Base-by-base conservation (phyloP, 2,329 filamentous ascomycete genomes). In the Fusarium nelsonii region DNA sequence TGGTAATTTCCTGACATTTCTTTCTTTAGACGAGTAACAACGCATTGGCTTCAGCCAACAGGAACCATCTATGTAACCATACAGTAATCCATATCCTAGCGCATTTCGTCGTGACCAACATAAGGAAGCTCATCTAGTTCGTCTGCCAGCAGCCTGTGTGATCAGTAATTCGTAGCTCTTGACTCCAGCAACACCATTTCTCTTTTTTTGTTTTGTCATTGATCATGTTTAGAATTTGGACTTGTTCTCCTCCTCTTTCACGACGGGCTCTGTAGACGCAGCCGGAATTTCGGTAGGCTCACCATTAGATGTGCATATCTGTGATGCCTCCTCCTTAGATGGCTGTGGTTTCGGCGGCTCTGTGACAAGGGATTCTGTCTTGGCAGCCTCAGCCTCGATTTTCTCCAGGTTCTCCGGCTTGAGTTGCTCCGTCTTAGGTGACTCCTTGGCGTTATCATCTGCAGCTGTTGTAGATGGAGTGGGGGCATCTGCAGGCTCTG, bases 81-180 rank as follows among this genome's bases (percentile, higher is more conserved):
- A 51, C 45, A 45, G 52, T 45, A 58, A 23, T 23, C 45, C 40
- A 30, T 36, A n/a, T 2, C 23, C 23, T 39, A 40, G 36, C 30
- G 39, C 52, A 53, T 69, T 49, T 62, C 50, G 36, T 65, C 65
- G 56, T 68, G 26, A 51, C 48, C 48, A 51, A 70, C 58, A 70
- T 64, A 61, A n/a, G 28, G 68, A 68, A 64, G 26, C 54, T 70
- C 63, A 60, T 70, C 46, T 63, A 64, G 40, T 70, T 51, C 58
- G 26, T 68, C 48, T 46, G 36, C 33, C 63, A 65, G 55, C 67
- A 41, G 37, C 26, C 6, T 44, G 3, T 37, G 34, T 28, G 50
- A 48, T 60, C 51, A 54, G 41, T 53, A 39, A 65, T 43, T 55
- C 33, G 23, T 39, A 45, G 33, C 36, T 28, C 39, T 60, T 57